These are phyloP conservation scores for Stephania japonica DNA, from an alignment of 164 flowering plant genomes.

Conservation along the genomic window DNA sequence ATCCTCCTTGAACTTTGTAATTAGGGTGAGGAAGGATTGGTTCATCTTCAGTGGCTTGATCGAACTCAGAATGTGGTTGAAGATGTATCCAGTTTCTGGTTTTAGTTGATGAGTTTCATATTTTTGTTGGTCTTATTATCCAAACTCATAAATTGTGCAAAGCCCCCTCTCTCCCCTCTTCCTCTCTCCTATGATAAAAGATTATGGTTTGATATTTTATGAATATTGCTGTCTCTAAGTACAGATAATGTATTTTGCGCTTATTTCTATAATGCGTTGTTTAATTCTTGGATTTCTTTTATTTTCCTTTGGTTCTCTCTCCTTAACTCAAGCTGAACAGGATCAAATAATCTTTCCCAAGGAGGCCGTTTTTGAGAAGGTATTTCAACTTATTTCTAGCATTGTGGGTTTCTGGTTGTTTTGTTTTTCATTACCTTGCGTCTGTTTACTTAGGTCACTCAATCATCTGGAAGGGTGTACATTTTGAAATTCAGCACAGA, in stretches of 20 bases:
- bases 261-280: neutral
- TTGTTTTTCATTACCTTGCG: neutral
- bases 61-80: constrained; percentile 57
- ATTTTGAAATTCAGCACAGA: constrained; percentile 84
- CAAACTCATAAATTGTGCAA: no score
- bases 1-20: constrained; percentile 7
- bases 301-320: constrained; percentile 26
- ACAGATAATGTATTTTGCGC: neutral
- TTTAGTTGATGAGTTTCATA: neutral
- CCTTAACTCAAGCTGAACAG: constrained; percentile 53
- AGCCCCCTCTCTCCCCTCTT: neutral
- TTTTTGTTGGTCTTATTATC: neutral
- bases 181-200: neutral
- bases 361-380: constrained; percentile 97
- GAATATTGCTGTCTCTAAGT: neutral
- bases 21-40: constrained; percentile 88
- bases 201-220: neutral
- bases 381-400: constrained; percentile 17
- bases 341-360: constrained; percentile 93
- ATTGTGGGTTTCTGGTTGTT: neutral
- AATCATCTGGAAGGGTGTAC: constrained; percentile 87
- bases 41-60: constrained; percentile 96
- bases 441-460: constrained; percentile 49
- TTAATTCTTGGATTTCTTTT: neutral
- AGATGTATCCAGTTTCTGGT: constrained; percentile 66